Base-by-base conservation (phyloP, 768 basidiomycete genomes). In the Leccinum truebloodii region DNA sequence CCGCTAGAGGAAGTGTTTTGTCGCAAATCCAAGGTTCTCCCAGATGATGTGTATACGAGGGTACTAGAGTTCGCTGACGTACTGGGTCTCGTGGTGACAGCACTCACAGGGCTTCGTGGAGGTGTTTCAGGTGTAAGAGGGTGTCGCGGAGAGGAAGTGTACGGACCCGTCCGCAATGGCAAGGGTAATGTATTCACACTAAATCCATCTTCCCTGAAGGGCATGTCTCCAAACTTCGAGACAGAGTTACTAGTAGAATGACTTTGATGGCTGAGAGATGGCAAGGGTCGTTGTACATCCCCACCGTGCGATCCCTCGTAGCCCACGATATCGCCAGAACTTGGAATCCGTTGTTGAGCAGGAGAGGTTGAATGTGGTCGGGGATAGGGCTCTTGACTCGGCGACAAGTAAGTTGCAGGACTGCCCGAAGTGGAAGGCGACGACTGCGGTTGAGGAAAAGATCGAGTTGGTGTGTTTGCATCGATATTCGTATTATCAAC, bases 31-130 rank as follows among this genome's bases (percentile, higher is more conserved):
- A 63, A 64, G 61, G 58, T 67, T 62, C 67, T 75, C 64, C 67
- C 64, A 44, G 73, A 66, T 10, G 73, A 65, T 37, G 69, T 60
- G 32, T 73, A 70, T 53, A 69, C 58, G 35, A 63, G 63, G 46
- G 62, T 68, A 55, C 62, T 57, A 57, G 67, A 67, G 61, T 70
- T 74, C 30, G 79, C 69, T 37, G 76, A 75, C 14, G 75, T 63
- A n/a, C 70, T 65, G 54, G 75, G 72, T 30, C 77, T 74, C 8
- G 80, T 82, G 55, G 80, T 81, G 48, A 75, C 74, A 48, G 83
- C 80, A 62, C 81, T 86, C 56, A 83, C 77, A 10, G 89, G 89
- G 52, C 88, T 89, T 37, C 82, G 83, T 52, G 87, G 86, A 28
- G 88, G 85, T 6, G 78, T 77, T 59, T 86, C 83, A 28, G 78